These are phyloP conservation scores for Cyberlindnera americana DNA, from an alignment of 805 yeast genomes.

Conservation along the genomic window DNA sequence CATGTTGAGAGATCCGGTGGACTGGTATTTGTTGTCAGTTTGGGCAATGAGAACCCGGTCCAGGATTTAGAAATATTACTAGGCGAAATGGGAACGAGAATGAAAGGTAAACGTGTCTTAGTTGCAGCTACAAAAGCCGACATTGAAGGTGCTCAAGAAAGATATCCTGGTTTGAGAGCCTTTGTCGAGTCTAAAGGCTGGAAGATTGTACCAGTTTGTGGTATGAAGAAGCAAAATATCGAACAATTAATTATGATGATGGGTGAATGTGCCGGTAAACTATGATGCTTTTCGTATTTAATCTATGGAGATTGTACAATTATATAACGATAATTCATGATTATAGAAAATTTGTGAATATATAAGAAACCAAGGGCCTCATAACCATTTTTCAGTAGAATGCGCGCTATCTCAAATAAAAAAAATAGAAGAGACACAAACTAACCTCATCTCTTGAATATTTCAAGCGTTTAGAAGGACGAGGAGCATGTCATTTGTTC, in stretches of 20 bases:
- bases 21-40: conserved; percentile 77
- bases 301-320: no score
- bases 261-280: conserved; percentile 46
- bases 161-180: conserved; percentile 42
- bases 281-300: conserved; percentile 9
- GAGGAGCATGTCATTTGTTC: conserved; percentile 21
- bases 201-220: conserved; percentile 84
- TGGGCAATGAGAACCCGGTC: conserved; percentile 66
- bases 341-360: no score
- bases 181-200: conserved; percentile 47
- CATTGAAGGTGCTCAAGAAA: conserved; percentile 48
- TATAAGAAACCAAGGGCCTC: no score
- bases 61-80: conserved; percentile 60
- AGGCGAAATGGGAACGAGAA: conserved; percentile 68
- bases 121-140: conserved; percentile 97
- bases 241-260: conserved; percentile 66
- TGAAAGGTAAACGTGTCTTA: conserved; percentile 58
- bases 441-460: not conserved
- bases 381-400: not conserved
- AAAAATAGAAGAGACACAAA: not conserved
- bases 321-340: no score
- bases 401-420: not conserved
- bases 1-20: conserved; percentile 93
- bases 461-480: no score
- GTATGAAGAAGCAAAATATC: conserved; percentile 66